Conservation (phyloP, 331 rosid genomes). For the Acacia concinna region DNA sequence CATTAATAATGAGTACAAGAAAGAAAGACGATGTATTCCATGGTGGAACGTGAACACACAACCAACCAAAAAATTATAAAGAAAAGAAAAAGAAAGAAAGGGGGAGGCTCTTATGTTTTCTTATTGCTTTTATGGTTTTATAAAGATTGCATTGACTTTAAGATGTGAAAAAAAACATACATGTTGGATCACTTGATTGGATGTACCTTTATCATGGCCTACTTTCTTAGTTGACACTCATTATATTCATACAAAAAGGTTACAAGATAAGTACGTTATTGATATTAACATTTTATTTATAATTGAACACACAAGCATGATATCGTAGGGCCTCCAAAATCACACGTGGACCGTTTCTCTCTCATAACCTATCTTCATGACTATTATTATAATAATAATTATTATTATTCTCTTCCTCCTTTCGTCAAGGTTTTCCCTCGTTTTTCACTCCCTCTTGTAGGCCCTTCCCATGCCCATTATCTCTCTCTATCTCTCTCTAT, state of each 20-base stretch:
- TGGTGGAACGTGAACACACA: constrained; percentile 35
- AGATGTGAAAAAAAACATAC: constrained; percentile 33
- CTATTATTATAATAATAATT: no score
- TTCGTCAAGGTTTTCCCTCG: constrained; percentile 66
- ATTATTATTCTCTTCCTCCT: constrained; percentile 7
- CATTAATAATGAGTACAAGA: constrained; percentile 39
- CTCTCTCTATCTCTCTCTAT: background rate
- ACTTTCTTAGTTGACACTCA: constrained; percentile 52
- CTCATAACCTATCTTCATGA: constrained; percentile 64
- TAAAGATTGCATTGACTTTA: constrained; percentile 65
- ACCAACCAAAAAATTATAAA: background rate
- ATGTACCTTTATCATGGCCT: constrained; percentile 49
- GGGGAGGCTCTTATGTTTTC: constrained; percentile 19
- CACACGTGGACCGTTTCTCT: constrained; percentile 81
- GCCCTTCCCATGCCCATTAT: constrained; percentile 36
- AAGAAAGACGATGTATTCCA: constrained; percentile 39
- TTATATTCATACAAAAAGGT: constrained; percentile 52
- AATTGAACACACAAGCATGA: constrained; percentile 44
- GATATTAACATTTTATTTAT: constrained; percentile 32
- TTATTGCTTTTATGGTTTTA: constrained; percentile 39
- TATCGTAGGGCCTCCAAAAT: constrained; percentile 59
- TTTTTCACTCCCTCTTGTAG: constrained; percentile 40
- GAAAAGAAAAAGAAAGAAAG: background rate
- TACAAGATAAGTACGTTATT: constrained; percentile 36
- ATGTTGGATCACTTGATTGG: constrained; percentile 35